Conservation (phyloP, 805 yeast genomes). For the Lachancea waltii region DNA sequence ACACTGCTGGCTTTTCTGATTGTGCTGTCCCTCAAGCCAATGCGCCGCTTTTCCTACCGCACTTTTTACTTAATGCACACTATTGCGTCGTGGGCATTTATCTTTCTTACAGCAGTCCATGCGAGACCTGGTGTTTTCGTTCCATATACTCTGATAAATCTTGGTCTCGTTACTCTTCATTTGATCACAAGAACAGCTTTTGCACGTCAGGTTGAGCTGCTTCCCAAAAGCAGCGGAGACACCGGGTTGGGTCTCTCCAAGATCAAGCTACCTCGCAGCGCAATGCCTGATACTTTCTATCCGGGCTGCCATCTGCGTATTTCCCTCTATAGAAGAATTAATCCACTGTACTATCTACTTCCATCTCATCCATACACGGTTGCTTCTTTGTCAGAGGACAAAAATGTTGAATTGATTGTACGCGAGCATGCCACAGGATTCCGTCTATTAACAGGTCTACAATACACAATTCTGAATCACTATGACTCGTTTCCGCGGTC, state of each 20-base stretch:
- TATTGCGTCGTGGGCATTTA: slow-evolving; percentile 39
- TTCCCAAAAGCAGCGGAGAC: slow-evolving; percentile 14
- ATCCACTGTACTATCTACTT: slow-evolving; percentile 40
- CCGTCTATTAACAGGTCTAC: slow-evolving; percentile 27
- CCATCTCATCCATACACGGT: slow-evolving; percentile 69
- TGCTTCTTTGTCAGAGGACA: slow-evolving; percentile 39
- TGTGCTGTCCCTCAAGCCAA: slow-evolving; percentile 40
- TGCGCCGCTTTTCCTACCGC: slow-evolving; percentile 46
- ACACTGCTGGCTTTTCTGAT: slow-evolving; percentile 33
- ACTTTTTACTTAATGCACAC: slow-evolving; percentile 55
- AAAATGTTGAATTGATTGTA: slow-evolving; percentile 39
- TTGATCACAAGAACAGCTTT: slow-evolving; percentile 14
- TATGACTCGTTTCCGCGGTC: slow-evolving; percentile 37
- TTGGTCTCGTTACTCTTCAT: slow-evolving; percentile 14
- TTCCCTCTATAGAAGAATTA: slow-evolving; percentile 31
- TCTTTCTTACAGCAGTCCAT: slow-evolving; percentile 47
- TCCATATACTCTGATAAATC: slow-evolving; percentile 27
- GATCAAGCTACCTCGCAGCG: slow-evolving; percentile 24
- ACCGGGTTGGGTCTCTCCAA: slow-evolving; percentile 16
- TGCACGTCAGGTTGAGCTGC: slow-evolving; percentile 12
- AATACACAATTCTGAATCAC: slow-evolving; percentile 38
- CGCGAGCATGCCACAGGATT: slow-evolving; percentile 33
- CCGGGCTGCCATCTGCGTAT: slow-evolving; percentile 59
- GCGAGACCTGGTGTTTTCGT: slow-evolving; percentile 62
- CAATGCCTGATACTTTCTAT: slow-evolving; percentile 27